Evolutionary conservation across 2,329 filamentous ascomycete species (phyloP).

Genomic region (Leptographium wingfieldii): DNA sequence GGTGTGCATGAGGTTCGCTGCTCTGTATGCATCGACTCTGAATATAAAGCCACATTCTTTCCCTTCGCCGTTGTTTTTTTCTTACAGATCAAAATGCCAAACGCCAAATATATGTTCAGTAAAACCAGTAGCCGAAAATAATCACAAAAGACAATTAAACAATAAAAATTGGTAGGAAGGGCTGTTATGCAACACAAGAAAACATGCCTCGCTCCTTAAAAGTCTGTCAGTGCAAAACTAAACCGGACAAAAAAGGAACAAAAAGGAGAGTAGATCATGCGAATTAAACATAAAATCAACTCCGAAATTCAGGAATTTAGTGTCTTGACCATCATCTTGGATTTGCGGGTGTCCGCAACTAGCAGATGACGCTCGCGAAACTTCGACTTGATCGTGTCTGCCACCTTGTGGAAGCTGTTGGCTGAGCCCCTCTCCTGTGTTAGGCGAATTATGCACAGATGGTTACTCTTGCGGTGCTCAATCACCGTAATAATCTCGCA

Average conservation of each 20-base stretch:
- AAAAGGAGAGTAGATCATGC: neutral
- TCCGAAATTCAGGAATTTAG: conserved; percentile 31
- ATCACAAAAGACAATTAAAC: neutral
- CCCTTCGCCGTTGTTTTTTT: neutral
- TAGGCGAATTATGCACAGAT: conserved; percentile 70
- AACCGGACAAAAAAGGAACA: neutral
- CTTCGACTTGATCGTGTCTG: conserved; percentile 61
- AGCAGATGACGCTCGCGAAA: conserved; percentile 54
- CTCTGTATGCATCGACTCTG: neutral
- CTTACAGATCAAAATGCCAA: neutral
- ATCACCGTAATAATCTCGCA: conserved; percentile 81
- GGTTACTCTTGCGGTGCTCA: conserved; percentile 66
- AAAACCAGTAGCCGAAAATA: neutral
- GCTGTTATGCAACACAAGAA: neutral
- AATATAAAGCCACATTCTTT: no score
- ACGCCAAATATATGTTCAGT: neutral
- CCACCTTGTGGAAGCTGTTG: conserved; percentile 73
- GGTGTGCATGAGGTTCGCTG: neutral
- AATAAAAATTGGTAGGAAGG: neutral
- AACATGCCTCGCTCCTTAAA: neutral
- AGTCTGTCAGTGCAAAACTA: neutral
- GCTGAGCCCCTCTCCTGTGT: conserved; percentile 87
- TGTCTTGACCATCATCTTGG: conserved; percentile 63
- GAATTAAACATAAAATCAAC: neutral
- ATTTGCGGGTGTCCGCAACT: conserved; percentile 52